Percentiles rank a stretch among this genome's conserved stretches.
These are phyloP conservation scores for Diospyros lotus DNA, from an alignment of 148 eudicot genomes.

Conservation along the genomic window DNA sequence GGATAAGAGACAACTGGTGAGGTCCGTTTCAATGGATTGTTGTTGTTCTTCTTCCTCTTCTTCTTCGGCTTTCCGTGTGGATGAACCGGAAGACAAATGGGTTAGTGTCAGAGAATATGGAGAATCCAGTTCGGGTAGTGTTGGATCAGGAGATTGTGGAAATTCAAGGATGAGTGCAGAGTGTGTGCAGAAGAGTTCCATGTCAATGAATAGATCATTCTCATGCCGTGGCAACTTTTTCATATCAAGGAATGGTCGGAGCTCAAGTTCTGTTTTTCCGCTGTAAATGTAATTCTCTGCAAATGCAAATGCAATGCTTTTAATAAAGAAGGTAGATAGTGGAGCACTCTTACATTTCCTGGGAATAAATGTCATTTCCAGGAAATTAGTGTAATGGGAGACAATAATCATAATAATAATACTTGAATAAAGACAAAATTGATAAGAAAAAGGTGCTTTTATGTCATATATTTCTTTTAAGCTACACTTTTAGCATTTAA, in stretches of 20 bases:
- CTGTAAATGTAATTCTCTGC: conserved; percentile 3
- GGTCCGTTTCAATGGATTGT: conserved; percentile 11
- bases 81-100: background rate
- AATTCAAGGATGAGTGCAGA: background rate
- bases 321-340: too few species aligned
- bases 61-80: background rate
- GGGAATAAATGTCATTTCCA: too few species aligned
- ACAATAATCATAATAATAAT: too few species aligned
- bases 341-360: too few species aligned
- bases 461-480: too few species aligned
- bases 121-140: background rate
- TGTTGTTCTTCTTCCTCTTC: background rate
- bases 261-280: conserved; percentile 20
- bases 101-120: background rate
- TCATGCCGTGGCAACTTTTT: conserved; percentile 23
- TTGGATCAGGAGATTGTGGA: background rate
- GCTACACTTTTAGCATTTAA: too few species aligned
- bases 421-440: too few species aligned
- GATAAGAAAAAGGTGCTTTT: too few species aligned
- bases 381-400: too few species aligned
- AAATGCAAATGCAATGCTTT: too few species aligned
- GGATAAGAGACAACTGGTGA: conserved; percentile 1
- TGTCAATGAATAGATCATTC: conserved; percentile 22
- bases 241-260: conserved; percentile 10
- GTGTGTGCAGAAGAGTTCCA: conserved; percentile 7